Percentiles rank a stretch among this genome's conserved stretches.
phyloP scores from a whole-genome alignment of 495 filamentous ascomycete genomes.

The Rhypophila decipiens region DNA sequence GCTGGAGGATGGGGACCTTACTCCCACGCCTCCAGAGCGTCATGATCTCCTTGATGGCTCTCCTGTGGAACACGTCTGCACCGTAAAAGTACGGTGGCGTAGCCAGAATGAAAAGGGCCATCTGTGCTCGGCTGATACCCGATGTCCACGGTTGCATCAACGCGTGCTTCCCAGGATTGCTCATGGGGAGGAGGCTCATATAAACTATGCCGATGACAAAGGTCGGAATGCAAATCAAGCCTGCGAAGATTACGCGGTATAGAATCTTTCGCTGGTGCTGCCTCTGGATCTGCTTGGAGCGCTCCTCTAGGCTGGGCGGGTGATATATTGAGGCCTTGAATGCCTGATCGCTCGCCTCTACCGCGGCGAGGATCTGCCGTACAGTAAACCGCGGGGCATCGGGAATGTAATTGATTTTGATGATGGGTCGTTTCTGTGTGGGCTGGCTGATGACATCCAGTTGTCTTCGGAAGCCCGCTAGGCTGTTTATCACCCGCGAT shows the following conservation, averaged over 20 bases:
- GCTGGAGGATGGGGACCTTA: constrained; percentile 61
- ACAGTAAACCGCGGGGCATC: constrained; percentile 65
- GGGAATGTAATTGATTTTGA: constrained; percentile 68
- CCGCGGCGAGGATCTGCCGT: constrained; percentile 60
- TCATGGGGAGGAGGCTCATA: constrained; percentile 68
- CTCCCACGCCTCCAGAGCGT: constrained; percentile 78
- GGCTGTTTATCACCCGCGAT: constrained; percentile 44
- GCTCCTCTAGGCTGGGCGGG: constrained; percentile 79
- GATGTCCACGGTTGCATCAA: constrained; percentile 68
- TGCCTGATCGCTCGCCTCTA: constrained; percentile 55
- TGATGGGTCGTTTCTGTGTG: constrained; percentile 47
- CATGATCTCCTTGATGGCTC: constrained; percentile 71
- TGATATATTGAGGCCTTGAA: constrained; percentile 69
- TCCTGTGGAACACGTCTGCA: constrained; percentile 77
- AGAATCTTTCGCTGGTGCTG: constrained; percentile 57
- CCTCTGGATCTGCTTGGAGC: constrained; percentile 63
- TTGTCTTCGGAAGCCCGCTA: constrained; percentile 30
- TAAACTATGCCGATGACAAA: constrained; percentile 87
- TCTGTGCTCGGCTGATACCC: constrained; percentile 68
- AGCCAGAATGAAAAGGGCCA: constrained; percentile 77
- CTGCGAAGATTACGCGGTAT: constrained; percentile 60
- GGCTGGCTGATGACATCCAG: constrained; percentile 45
- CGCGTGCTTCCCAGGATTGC: constrained; percentile 50
- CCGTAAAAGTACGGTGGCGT: constrained; percentile 88
- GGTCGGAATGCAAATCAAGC: constrained; percentile 74